phyloP scores from a whole-genome alignment of 2,329 filamentous ascomycete species.

The Ilyonectria robusta region DNA sequence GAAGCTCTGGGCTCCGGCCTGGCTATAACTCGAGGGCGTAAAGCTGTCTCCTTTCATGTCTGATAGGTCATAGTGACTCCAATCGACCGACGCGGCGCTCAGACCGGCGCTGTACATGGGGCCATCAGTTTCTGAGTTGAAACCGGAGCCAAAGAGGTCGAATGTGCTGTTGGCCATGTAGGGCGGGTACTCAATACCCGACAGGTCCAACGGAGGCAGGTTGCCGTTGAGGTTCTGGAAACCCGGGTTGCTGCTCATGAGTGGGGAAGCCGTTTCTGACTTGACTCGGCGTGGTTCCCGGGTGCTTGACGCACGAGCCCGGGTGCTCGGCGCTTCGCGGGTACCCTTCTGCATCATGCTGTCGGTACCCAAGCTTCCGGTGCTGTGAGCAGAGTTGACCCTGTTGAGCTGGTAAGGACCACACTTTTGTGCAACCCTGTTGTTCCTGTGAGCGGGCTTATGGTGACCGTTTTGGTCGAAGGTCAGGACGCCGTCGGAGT shows the following conservation, averaged over 20 bases:
- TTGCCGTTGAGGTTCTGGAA: constrained; percentile 68
- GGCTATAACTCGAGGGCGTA: constrained; percentile 68
- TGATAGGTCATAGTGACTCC: constrained; percentile 63
- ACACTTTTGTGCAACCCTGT: constrained; percentile 72
- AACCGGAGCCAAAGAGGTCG: constrained; percentile 66
- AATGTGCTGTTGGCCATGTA: constrained; percentile 63
- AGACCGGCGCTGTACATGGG: constrained; percentile 75
- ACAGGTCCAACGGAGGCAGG: constrained; percentile 71
- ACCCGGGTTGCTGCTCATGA: constrained; percentile 63
- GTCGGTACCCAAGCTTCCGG: constrained; percentile 62
- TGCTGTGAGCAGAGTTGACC: constrained; percentile 70
- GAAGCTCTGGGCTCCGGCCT: constrained; percentile 66
- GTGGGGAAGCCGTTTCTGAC: constrained; percentile 74
- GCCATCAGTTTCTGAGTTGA: constrained; percentile 66
- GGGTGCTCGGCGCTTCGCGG: constrained; percentile 54
- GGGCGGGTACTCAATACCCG: constrained; percentile 66
- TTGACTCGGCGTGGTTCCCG: constrained; percentile 68
- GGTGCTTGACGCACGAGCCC: constrained; percentile 55
- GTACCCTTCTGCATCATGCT: constrained; percentile 57
- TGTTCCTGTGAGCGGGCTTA: constrained; percentile 73
- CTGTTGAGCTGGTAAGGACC: constrained; percentile 74
- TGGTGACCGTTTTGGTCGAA: constrained; percentile 77
- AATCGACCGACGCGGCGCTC: constrained; percentile 65
- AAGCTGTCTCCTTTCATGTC: constrained; percentile 64
- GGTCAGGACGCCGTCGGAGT: constrained; percentile 71